Evolutionary conservation across 352 stramenopile species (phyloP), one percentile per base, ranked within the genome.

Genomic region (Achlya hypogyna): DNA sequence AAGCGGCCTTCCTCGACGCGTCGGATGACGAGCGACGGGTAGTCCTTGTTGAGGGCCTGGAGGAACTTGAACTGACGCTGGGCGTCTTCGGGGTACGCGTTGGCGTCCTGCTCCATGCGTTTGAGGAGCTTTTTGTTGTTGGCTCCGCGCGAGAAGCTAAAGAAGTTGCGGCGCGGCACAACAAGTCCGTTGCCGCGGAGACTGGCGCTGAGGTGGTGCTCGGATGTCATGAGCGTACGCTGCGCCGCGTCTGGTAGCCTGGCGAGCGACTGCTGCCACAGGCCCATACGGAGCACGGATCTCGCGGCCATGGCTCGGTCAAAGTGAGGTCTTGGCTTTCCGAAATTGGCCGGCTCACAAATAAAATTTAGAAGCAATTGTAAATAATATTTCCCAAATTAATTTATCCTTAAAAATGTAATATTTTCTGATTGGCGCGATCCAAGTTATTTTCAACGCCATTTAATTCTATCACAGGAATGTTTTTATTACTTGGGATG

Each of bases 11-110:
- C 84, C 67, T 95, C 86, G 31, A 95, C 75, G 66, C 86, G 85
- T 16, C 86, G 85, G 54, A 93, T 81, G 32, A 95, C 86, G 9
- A 93, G 78, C 60, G 81, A 81, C 28, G 86, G 86, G 64, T 94
- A 90, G 63, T 82, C 77, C 58, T 90, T 88, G 78, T 95, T 95
- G 14, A 95, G 82, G 38, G 91, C 83, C 74, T 93, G 84, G 43
- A 95, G 62, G 63, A 95, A 92, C 25, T 86, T 86, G 62, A 91
- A 69, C 62, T 95, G 86, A 14, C 79, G 75, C 72, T 77, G 87
- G 42, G 84, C 62, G 65, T 95, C 85, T 9, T 91, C 82, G 0
- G 84, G 82, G 29, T 81, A 73, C 56, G 76, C 67, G 69, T 95
- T 93, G 65, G 86, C 86, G 47, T 88, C 76, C 62, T 93, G 78